Evolutionary conservation across 2,329 filamentous ascomycete species (phyloP), one percentile per base, ranked within the genome.

Genomic region (Periconia sp.): DNA sequence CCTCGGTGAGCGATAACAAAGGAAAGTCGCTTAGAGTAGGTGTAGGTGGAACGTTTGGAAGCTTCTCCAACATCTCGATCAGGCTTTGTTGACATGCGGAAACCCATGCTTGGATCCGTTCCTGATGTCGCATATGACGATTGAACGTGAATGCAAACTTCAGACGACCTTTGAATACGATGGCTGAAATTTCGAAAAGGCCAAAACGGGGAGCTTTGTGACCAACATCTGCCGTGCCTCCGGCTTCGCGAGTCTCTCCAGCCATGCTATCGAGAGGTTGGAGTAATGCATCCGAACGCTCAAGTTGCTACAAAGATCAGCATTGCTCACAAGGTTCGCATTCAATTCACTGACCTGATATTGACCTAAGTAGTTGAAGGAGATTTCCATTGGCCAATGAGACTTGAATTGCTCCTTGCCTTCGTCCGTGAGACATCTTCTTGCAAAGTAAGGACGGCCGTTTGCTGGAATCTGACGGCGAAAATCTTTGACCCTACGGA

Each of bases 301-400:
- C 74, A 4, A 76, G 52, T 55, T 78, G 74, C 51, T 76, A 62
- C 24, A 63, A 55, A 1, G 64, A 65, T 40, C 67, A 70, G 43
- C 26, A 19, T 3, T 16, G 4, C 23, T 18, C 9, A 0, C 22
- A 13, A 13, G 19, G 3, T 4, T 6, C 12, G 8, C 8, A n/a
- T 13, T 11, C 12, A 5, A 12, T 31, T 9, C 10, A 30, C 48
- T 70, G 75, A 62, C 77, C 40, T 79, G 75, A 17, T 78, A 66
- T 0, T 75, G 73, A 5, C 80, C 79, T 2, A 76, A 70, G 51
- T 80, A 82, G 40, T 75, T 83, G 57, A 85, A 83, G 28, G 82
- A 73, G 35, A 85, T 73, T 56, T 85, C 82, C 42, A 83, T 75
- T 0, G 73, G 74, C 57, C 65, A 72, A 18, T 73, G 73, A 13